Base-by-base conservation (phyloP, 148 eudicot genomes). In the Rhododendron molle region DNA sequence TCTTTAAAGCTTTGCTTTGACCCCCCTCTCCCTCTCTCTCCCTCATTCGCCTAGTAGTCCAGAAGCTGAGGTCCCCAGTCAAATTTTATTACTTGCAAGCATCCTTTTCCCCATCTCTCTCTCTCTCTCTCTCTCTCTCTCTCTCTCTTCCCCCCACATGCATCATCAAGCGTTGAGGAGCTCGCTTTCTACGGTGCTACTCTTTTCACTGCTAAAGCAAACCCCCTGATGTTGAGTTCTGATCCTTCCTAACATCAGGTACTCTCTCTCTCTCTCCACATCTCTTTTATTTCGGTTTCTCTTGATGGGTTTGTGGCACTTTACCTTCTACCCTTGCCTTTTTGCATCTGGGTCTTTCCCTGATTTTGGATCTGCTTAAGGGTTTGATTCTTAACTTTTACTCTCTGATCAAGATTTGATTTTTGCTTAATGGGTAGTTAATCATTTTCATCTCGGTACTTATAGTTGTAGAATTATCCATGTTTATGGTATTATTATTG, bases 351-450 rank as follows among this genome's bases (percentile, higher is more conserved):
- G 85, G 80, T 50, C 80, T 83, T 21, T 30, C 65, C 34, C 62
- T 72, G 79, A 20, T 83, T 83, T 32, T 72, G 79, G 85, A 83
- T 83, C 85, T 50, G 43, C 47, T 20, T 30, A 49, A 83, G 85
- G 77, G 78, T 83, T 44, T 83, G 38, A 8, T 50, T 9, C 21
- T 21, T 4, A 40, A 62, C 36, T 32, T 18, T 9, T 16, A 83
- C 49, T 71, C 43, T 46, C n/a, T 62, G 28, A 30, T 72, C 47
- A 72, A 83, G 65, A 83, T 73, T 30, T 83, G 85, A 1, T 50
- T 83, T 49, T 83, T 83, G 38, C 36, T 43, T 34, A 8, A 26
- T 11, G 43, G 85, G 32, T 11, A 3, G 20, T 23, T 72, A 83
- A 72, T 72, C 32, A 32, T 50, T 44, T 49, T 34, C 60, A n/a